Conservation (phyloP, 805 yeast genomes). For the Phaffomyces antillensis region DNA sequence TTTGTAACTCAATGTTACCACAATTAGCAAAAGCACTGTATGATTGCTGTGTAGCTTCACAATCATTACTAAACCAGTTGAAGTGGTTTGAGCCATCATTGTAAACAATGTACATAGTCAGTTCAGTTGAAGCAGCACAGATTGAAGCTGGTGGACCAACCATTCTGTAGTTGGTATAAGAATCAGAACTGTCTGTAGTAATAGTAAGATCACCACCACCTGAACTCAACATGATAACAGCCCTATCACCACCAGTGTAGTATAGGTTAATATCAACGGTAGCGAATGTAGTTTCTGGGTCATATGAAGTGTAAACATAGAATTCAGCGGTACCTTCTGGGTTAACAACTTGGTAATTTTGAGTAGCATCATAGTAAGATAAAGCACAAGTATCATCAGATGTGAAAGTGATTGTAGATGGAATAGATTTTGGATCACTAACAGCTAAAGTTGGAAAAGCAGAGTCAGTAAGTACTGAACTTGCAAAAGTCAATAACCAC, state of each 20-base stretch:
- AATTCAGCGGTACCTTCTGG: not conserved
- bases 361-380: not conserved
- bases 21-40: not conserved
- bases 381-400: not conserved
- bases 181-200: not conserved
- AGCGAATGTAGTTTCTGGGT: not conserved
- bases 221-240: not conserved
- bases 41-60: not conserved
- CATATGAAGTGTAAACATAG: not conserved
- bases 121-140: not conserved
- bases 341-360: not conserved
- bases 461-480: not conserved
- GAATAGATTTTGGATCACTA: not conserved
- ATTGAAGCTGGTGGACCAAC: not conserved
- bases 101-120: not conserved
- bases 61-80: not conserved
- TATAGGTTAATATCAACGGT: not conserved
- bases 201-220: not conserved
- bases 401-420: not conserved
- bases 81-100: not conserved
- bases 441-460: not conserved
- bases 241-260: not conserved
- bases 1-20: not conserved
- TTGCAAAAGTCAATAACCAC: no score
- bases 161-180: not conserved